Evolutionary conservation across 2,329 filamentous ascomycete species (phyloP).

Genomic region (Fusarium setosum): DNA sequence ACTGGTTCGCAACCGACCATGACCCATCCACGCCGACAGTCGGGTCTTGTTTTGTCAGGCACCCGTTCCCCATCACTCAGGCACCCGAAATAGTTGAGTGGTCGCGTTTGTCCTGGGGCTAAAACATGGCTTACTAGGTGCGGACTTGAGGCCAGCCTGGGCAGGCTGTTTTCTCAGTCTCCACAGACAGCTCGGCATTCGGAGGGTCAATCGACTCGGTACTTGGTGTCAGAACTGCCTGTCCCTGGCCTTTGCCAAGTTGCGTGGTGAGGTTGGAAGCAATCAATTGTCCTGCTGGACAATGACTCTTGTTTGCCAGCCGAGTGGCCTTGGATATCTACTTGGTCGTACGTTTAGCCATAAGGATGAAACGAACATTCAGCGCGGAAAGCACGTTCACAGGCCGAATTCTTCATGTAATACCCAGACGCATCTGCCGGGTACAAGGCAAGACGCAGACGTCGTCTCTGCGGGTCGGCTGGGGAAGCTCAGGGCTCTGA

Average conservation of each 20-base stretch:
- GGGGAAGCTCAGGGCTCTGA: slow-evolving; percentile 1
- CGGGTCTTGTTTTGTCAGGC: slow-evolving; percentile 20
- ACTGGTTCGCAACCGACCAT: slow-evolving; percentile 20
- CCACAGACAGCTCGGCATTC: slow-evolving; percentile 9
- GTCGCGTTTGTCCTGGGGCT: slow-evolving; percentile 14
- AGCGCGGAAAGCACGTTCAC: slow-evolving; percentile 17
- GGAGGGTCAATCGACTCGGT: slow-evolving; percentile 4
- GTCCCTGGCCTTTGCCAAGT: not conserved
- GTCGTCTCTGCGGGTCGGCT: slow-evolving; percentile 8
- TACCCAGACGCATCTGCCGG: not conserved
- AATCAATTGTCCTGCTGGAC: not conserved
- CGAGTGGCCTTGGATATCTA: slow-evolving; percentile 11
- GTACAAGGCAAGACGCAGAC: slow-evolving; percentile 6
- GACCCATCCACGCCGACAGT: slow-evolving; percentile 6
- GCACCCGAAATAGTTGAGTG: slow-evolving; percentile 23
- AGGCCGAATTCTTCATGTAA: not conserved
- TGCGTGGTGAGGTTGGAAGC: not conserved
- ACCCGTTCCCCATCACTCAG: slow-evolving; percentile 11
- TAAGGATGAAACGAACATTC: slow-evolving; percentile 24
- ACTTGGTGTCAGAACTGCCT: not conserved
- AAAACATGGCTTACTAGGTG: not conserved
- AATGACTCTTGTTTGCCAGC: not conserved
- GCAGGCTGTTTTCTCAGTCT: slow-evolving; percentile 11
- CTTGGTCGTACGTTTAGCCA: slow-evolving; percentile 2
- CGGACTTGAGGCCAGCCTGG: slow-evolving; percentile 9